A percentile compares a stretch with the other conserved stretches of the same genome.
Evolutionary conservation across 306 rosid species (phyloP).

Genomic region (Clitoria ternatea): DNA sequence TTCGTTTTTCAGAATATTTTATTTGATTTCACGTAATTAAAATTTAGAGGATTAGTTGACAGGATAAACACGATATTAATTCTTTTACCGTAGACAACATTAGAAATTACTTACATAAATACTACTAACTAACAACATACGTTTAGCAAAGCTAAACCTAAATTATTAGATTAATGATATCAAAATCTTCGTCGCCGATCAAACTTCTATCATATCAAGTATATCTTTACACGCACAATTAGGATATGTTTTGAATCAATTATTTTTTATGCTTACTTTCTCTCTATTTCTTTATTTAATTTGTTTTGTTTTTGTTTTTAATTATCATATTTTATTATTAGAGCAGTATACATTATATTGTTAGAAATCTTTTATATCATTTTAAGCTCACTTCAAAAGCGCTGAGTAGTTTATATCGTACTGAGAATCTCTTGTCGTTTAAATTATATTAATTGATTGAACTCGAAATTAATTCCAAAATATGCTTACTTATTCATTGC

Average conservation of each 20-base stretch:
- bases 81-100: not conserved
- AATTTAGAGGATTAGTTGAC: not conserved
- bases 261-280: not conserved
- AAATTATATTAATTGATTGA: not conserved
- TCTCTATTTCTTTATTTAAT: too few species aligned
- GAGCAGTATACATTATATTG: not conserved
- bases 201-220: too few species aligned
- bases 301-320: not conserved
- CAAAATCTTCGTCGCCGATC: not conserved
- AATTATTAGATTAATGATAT: not conserved
- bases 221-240: not conserved
- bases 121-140: not conserved
- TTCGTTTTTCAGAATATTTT: not conserved
- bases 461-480: not conserved
- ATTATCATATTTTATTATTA: not conserved
- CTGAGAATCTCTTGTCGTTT: not conserved
- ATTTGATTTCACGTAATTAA: not conserved
- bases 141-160: not conserved
- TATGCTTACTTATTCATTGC: too few species aligned
- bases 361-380: not conserved
- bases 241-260: too few species aligned
- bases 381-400: not conserved
- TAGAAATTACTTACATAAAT: not conserved
- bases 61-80: not conserved
- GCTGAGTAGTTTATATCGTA: not conserved